Percentiles rank a stretch among this genome's conserved stretches.
Conservation (phyloP, 768 basidiomycete species). For the Rhodotorula kratochvilovae region DNA sequence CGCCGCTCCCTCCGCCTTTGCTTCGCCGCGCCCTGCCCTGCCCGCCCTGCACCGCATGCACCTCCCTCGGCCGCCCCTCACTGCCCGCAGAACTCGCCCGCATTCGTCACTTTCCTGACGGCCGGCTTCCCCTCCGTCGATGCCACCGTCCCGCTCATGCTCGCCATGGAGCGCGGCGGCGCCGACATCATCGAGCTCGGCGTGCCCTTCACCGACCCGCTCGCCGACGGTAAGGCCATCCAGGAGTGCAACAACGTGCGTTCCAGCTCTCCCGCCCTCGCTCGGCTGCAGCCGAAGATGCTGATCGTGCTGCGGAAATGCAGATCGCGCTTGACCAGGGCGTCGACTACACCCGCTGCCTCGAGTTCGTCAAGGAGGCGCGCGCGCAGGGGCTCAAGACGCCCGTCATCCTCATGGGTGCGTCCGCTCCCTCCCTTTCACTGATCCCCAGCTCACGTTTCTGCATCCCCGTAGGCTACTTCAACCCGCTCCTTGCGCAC, state of each 20-base stretch:
- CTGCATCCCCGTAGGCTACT: constrained; percentile 65
- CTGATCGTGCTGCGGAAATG: background rate
- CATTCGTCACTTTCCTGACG: constrained; percentile 71
- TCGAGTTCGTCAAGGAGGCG: constrained; percentile 72
- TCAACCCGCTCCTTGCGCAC: constrained; percentile 91
- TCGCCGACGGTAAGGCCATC: constrained; percentile 89
- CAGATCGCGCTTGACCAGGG: constrained; percentile 80
- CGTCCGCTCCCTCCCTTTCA: constrained; percentile 34
- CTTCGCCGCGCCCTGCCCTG: background rate
- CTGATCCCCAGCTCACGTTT: background rate
- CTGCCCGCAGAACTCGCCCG: constrained; percentile 32
- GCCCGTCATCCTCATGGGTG: constrained; percentile 93
- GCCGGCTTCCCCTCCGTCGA: constrained; percentile 78
- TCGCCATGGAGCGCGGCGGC: constrained; percentile 89
- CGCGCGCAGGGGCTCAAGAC: constrained; percentile 72
- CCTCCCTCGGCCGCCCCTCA: background rate
- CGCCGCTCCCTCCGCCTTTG: no score
- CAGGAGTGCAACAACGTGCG: constrained; percentile 85
- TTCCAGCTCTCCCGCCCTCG: background rate
- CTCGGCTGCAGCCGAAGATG: no score
- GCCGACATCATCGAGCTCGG: constrained; percentile 93
- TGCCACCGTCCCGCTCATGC: constrained; percentile 78
- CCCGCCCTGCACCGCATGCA: no score
- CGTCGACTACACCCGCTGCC: constrained; percentile 69
- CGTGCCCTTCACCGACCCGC: constrained; percentile 91